Base-by-base conservation (phyloP, 2,329 filamentous ascomycete genomes). In the Hypomyces perniciosus region DNA sequence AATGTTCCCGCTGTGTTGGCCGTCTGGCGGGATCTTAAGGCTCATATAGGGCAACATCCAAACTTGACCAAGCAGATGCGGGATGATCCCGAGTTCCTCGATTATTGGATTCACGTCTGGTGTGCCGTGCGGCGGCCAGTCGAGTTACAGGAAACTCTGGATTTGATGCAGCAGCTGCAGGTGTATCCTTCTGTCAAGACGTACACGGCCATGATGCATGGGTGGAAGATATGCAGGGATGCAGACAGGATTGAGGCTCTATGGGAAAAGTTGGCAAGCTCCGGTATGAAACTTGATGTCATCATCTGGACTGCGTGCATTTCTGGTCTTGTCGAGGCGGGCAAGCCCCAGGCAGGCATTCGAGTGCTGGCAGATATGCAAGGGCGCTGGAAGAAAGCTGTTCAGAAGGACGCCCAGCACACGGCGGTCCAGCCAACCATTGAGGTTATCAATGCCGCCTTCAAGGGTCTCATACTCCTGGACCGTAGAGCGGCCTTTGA, bases 141-240 rank as follows among this genome's bases (percentile, higher is more conserved):
- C n/a, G 58, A 57, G 51, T 47, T 69, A 9, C 63, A 69, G 44
- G 65, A 70, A 47, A 65, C 63, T 4, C 65, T 77, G 59, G 67
- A 70, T 31, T 50, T 69, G 40, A 79, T 79, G 73, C 56, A 62
- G 31, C 56, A 61, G 37, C 56, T 78, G 46, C 80, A 78, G 1
- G 62, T 85, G 30, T 65, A 70, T 50, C 84, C 87, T 10, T 83
- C 76, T 6, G 60, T 85, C 49, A 77, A 72, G 57, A 85, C 87
- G 0, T 93, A 86, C 79, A 85, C 83, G 37, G 72, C 80, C 40
- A 86, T 93, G 78, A 79, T 93, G 57, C 75, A 80, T 50, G 88
- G 88, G 1, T 89, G 84, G 67, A 79, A 78, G 61, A 75, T 73
- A 45, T 75, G 80, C 45, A 74, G 74, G 48, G 83, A 89, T 58